These are phyloP conservation scores for Artemisia tridentata DNA, from an alignment of 129 eudicot genomes.

Conservation along the genomic window DNA sequence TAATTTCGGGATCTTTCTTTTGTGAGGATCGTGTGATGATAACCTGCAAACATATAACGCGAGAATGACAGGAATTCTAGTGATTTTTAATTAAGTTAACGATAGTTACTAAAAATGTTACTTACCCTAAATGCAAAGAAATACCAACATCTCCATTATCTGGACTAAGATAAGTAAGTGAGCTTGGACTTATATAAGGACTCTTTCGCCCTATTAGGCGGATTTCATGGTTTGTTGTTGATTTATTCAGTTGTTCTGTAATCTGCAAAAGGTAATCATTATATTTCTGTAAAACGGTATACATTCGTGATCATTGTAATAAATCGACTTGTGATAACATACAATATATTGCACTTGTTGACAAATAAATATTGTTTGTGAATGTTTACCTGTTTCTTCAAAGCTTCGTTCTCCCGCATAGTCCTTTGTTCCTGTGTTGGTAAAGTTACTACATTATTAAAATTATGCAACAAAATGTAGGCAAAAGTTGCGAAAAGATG, in stretches of 20 bases:
- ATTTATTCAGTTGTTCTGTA: slow-evolving; percentile 41
- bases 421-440: slow-evolving; percentile 54
- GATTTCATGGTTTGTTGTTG: slow-evolving; percentile 32
- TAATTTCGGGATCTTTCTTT: slow-evolving; percentile 42
- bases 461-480: neutral
- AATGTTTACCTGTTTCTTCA: slow-evolving; percentile 64
- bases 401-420: slow-evolving; percentile 54
- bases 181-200: slow-evolving; percentile 37
- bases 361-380: neutral
- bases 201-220: slow-evolving; percentile 31
- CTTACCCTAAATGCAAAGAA: slow-evolving; percentile 80
- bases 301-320: neutral
- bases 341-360: neutral
- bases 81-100: neutral
- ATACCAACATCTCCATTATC: slow-evolving; percentile 55
- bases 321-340: neutral
- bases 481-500: neutral
- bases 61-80: neutral
- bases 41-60: slow-evolving; percentile 32
- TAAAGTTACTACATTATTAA: neutral
- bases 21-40: slow-evolving; percentile 38
- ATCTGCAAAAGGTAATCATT: slow-evolving; percentile 32
- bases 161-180: slow-evolving; percentile 31
- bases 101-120: neutral
- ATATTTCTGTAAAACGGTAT: neutral